Base-by-base conservation (phyloP, 129 eudicot genomes). In the Solidago caesia region DNA sequence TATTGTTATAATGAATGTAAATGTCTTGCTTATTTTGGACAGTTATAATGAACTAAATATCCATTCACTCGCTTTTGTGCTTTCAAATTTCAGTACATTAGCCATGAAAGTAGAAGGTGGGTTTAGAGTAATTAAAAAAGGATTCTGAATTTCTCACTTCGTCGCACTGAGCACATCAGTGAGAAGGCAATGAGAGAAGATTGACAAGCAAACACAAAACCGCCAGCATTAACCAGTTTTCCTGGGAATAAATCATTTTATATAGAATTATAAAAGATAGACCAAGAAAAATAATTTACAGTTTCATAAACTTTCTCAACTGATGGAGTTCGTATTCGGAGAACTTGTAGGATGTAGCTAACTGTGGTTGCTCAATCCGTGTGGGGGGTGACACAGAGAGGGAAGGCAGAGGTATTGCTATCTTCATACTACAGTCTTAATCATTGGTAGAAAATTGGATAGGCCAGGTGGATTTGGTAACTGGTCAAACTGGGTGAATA, bases 381-480 rank as follows among this genome's bases (percentile, higher is more conserved):
- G 99, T 94, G 80, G 99, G 99, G 1, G 96, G 99, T 78, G 99
- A 94, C 76, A 94, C 99, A n/a, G n/a, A n/a, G n/a, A n/a, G n/a
- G n/a, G n/a, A n/a, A n/a, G n/a, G n/a, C n/a, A n/a, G n/a, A n/a
- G 98, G 98, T 90, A 90, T 9, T 68, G 29, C 39, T 13, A 3
- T 33, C 51, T 65, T 65, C 52, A 63, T 8, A n/a, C 26, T 55
- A 55, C 25, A 9, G 6, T 64, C 41, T n/a, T n/a, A n/a, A n/a
- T n/a, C n/a, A n/a, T n/a, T n/a, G n/a, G n/a, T n/a, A n/a, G n/a
- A n/a, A n/a, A n/a, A n/a, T n/a, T n/a, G n/a, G n/a, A n/a, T n/a
- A n/a, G n/a, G n/a, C n/a, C n/a, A n/a, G n/a, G n/a, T n/a, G n/a
- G n/a, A n/a, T n/a, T n/a, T n/a, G n/a, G n/a, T n/a, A n/a, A n/a